Evolutionary conservation across 2,329 filamentous ascomycete species (phyloP).

Genomic region (Trichoderma atrobrunneum): DNA sequence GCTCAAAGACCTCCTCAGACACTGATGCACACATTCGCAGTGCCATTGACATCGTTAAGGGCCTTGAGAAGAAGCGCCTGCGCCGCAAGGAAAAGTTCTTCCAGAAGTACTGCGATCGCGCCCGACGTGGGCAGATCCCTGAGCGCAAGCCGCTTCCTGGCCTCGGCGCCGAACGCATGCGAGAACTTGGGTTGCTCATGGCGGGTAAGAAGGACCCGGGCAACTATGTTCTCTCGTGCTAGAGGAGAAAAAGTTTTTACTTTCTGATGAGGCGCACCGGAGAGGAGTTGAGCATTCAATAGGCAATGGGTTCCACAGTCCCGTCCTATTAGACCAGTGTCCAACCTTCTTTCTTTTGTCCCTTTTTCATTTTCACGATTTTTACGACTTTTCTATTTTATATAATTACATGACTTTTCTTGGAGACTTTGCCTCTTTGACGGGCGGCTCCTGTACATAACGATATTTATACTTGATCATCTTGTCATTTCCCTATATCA

Average conservation of each 20-base stretch:
- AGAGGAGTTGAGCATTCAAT: slow-evolving; percentile 13
- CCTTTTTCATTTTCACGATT: slow-evolving; percentile 1
- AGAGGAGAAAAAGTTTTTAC: slow-evolving; percentile 31
- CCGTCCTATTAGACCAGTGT: slow-evolving; percentile 9
- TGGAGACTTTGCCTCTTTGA: neutral
- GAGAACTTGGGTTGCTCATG: slow-evolving; percentile 75
- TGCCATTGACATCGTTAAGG: slow-evolving; percentile 97
- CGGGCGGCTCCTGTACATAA: slow-evolving; percentile 20
- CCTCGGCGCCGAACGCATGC: slow-evolving; percentile 88
- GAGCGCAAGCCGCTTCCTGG: slow-evolving; percentile 72
- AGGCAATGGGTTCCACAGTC: slow-evolving; percentile 19
- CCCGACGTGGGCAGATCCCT: slow-evolving; percentile 62
- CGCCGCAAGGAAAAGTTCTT: slow-evolving; percentile 90
- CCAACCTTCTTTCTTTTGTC: slow-evolving; percentile 1
- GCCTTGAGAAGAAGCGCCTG: slow-evolving; percentile 89
- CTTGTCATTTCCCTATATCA: slow-evolving; percentile 10
- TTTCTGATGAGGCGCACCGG: neutral
- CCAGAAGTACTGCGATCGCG: slow-evolving; percentile 83
- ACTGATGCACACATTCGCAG: slow-evolving; percentile 70
- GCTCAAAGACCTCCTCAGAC: slow-evolving; percentile 32
- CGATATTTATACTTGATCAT: neutral
- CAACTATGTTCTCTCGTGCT: slow-evolving; percentile 76
- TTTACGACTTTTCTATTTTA: slow-evolving; percentile 11
- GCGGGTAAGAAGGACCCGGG: slow-evolving; percentile 73
- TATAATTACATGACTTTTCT: slow-evolving; percentile 17